phyloP scores from a whole-genome alignment of 2,329 filamentous ascomycete species.

The Huntiella omanensis region DNA sequence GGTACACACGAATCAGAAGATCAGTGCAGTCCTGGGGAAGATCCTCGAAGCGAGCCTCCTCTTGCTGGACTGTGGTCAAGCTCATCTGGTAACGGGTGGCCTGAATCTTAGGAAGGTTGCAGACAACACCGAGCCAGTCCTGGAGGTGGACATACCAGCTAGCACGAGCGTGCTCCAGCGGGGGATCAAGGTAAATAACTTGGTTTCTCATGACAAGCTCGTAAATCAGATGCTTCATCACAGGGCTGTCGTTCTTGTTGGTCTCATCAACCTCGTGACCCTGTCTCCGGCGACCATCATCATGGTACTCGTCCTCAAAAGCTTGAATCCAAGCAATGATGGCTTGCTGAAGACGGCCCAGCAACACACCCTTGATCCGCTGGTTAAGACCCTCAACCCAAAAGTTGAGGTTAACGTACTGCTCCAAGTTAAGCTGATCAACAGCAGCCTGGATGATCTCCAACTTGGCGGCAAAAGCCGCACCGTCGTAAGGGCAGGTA shows the following conservation, averaged over 20 bases:
- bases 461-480: constrained; percentile 62
- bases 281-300: constrained; percentile 35
- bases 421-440: constrained; percentile 90
- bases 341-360: constrained; percentile 66
- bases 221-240: constrained; percentile 57
- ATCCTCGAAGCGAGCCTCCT: constrained; percentile 60
- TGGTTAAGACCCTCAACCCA: constrained; percentile 82
- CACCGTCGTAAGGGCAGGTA: constrained; percentile 62
- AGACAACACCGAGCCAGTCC: constrained; percentile 81
- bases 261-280: constrained; percentile 24
- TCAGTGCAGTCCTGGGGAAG: constrained; percentile 69
- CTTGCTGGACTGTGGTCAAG: constrained; percentile 45
- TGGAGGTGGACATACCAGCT: constrained; percentile 90
- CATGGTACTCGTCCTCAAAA: constrained; percentile 47
- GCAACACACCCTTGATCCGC: constrained; percentile 63
- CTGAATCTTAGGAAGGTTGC: constrained; percentile 84
- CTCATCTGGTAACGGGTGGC: constrained; percentile 89
- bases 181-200: constrained; percentile 89
- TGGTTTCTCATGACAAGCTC: constrained; percentile 97
- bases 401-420: constrained; percentile 77
- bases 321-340: constrained; percentile 73
- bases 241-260: constrained; percentile 34
- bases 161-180: constrained; percentile 74
- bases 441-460: constrained; percentile 80
- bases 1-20: constrained; percentile 62